Conservation (phyloP, 768 basidiomycete species). For the Sistotremastrum suecicum region DNA sequence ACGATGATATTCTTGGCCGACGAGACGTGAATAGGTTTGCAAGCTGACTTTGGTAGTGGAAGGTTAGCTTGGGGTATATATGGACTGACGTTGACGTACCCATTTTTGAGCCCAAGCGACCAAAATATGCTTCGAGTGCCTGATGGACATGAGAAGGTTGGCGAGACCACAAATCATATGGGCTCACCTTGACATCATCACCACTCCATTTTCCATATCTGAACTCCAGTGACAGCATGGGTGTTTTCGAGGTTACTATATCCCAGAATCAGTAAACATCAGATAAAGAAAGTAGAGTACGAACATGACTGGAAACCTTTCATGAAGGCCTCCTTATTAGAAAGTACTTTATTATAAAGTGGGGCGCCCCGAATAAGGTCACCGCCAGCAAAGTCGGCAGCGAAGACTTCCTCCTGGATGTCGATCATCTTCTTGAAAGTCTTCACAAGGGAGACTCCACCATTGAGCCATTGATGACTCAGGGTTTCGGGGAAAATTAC, state of each 20-base stretch:
- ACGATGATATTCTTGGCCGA: constrained; percentile 7
- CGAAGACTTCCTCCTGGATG: constrained; percentile 17
- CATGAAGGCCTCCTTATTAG: too few species aligned
- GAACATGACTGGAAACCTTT: too few species aligned
- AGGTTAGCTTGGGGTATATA: not conserved
- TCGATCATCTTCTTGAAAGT: constrained; percentile 17
- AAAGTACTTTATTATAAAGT: too few species aligned
- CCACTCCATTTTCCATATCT: constrained; percentile 32
- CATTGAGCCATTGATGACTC: constrained; percentile 25
- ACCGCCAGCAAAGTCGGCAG: constrained; percentile 2
- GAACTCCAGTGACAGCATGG: constrained; percentile 28
- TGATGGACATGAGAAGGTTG: too few species aligned
- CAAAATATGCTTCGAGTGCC: not conserved
- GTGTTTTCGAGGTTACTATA: constrained; percentile 21
- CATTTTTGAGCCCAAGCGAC: constrained; percentile 14
- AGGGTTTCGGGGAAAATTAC: constrained; percentile 41
- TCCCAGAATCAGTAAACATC: not conserved
- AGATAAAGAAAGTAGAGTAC: not conserved
- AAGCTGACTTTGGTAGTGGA: constrained; percentile 16
- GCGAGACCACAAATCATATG: too few species aligned
- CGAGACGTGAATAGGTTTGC: constrained; percentile 18
- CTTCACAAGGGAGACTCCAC: constrained; percentile 16
- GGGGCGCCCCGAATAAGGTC: constrained; percentile 10
- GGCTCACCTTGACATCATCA: constrained; percentile 19
- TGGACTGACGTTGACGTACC: constrained; percentile 12